A percentile compares a stretch with the other conserved stretches of the same genome.
Evolutionary conservation across 2,329 filamentous ascomycete species (phyloP).

Genomic region (Pseudodiploospora longispora): DNA sequence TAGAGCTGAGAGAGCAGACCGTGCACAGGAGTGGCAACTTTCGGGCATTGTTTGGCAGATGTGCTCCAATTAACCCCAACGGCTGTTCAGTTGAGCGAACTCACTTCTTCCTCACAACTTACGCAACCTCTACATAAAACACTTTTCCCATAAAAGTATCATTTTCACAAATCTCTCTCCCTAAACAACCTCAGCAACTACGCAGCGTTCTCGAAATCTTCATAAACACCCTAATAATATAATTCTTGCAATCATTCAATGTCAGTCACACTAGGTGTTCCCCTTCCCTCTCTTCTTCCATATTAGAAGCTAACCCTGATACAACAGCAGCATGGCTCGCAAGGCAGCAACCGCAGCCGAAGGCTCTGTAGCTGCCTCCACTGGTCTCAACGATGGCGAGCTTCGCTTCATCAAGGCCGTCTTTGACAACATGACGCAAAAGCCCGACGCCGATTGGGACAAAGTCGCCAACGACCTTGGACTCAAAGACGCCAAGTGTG

Average conservation of each 20-base stretch:
- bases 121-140: too few relatives aligned
- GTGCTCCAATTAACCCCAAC: not conserved
- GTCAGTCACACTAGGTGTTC: too few relatives aligned
- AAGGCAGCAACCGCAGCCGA: conserved; percentile 17
- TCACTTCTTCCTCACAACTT: too few relatives aligned
- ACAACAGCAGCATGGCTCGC: conserved; percentile 19
- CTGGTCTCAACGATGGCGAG: conserved; percentile 26
- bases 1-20: not conserved
- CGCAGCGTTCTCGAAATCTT: too few relatives aligned
- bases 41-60: too few relatives aligned
- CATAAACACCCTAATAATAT: too few relatives aligned
- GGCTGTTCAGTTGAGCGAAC: not conserved
- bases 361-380: conserved; percentile 7
- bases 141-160: too few relatives aligned
- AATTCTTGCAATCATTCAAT: too few relatives aligned
- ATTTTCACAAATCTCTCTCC: too few relatives aligned
- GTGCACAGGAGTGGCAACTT: not conserved
- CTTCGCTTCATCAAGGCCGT: conserved; percentile 32
- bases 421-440: conserved; percentile 33
- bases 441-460: conserved; percentile 33
- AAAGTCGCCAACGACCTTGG: conserved; percentile 26
- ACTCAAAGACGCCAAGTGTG: conserved; percentile 34
- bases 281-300: too few relatives aligned
- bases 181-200: too few relatives aligned
- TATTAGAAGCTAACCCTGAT: too few relatives aligned